Evolutionary conservation across 2,329 filamentous ascomycete species (phyloP).

Genomic region (Lachnellula suecica): DNA sequence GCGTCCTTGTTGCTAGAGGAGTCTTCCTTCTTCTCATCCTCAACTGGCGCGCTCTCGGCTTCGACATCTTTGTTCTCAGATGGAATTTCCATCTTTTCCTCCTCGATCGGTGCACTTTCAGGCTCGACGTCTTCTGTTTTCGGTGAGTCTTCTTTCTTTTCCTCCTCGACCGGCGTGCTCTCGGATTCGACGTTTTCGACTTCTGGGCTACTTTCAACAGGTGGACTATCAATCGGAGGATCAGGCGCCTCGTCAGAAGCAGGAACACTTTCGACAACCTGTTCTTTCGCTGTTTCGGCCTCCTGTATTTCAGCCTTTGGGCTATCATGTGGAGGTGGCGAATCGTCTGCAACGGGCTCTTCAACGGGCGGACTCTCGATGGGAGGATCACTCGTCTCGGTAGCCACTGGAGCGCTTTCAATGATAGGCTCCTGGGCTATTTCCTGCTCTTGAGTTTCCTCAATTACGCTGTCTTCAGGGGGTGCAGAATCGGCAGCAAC

Average conservation of each 20-base stretch:
- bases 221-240: neutral
- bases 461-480: no score
- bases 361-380: neutral
- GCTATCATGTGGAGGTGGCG: neutral
- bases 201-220: no score
- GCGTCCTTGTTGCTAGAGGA: conserved; percentile 4
- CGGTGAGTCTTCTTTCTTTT: conserved; percentile 2
- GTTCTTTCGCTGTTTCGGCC: conserved; percentile 3
- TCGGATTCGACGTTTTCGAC: neutral
- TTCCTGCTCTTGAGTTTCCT: no score
- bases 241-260: neutral
- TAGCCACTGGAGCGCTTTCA: neutral
- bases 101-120: neutral
- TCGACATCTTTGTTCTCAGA: neutral
- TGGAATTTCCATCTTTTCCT: no score
- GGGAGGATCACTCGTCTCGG: neutral
- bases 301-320: conserved; percentile 4
- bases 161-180: neutral
- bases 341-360: neutral
- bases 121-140: no score
- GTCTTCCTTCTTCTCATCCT: conserved; percentile 1
- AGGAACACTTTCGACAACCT: neutral
- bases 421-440: neutral
- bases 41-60: neutral
- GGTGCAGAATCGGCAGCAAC: no score